Percentiles rank a stretch among this genome's conserved stretches.
Evolutionary conservation across 768 basidiomycete species (phyloP).

Genomic region (Suillus alpinus): DNA sequence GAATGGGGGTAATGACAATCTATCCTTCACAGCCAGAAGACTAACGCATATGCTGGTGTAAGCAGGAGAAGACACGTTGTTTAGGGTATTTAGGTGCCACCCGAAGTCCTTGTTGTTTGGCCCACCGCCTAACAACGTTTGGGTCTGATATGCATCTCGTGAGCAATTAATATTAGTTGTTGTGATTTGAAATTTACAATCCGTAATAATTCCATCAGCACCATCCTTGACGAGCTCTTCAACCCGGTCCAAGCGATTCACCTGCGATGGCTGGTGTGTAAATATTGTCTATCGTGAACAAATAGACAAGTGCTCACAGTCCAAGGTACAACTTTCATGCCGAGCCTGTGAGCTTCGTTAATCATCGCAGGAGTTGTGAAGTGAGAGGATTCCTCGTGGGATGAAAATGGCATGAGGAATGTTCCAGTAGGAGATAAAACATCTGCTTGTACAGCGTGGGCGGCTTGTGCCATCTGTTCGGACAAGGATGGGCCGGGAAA

Average conservation of each 20-base stretch:
- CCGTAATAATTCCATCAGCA: constrained; percentile 77
- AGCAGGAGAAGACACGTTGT: constrained; percentile 57
- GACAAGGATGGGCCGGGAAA: constrained; percentile 62
- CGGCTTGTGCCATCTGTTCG: constrained; percentile 65
- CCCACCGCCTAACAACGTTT: constrained; percentile 51
- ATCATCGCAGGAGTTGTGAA: constrained; percentile 74
- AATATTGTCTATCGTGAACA: no score
- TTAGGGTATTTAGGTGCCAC: constrained; percentile 61
- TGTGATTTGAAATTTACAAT: constrained; percentile 39
- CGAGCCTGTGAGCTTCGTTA: constrained; percentile 58
- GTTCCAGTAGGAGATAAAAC: constrained; percentile 63
- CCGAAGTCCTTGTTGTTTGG: constrained; percentile 47
- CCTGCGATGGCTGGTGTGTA: constrained; percentile 32
- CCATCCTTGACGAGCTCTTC: constrained; percentile 60
- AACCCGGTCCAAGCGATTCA: constrained; percentile 58
- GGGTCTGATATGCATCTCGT: constrained; percentile 41
- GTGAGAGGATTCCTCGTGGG: constrained; percentile 41
- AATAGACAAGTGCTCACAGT: constrained; percentile 45
- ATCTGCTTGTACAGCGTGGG: constrained; percentile 58
- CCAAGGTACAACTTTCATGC: constrained; percentile 68
- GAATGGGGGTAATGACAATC: background rate
- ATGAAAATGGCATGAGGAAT: constrained; percentile 37
- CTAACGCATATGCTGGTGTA: constrained; percentile 48
- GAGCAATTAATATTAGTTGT: background rate
- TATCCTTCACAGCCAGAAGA: background rate